Evolutionary conservation across 371 early-diverging fungal genomes (phyloP).

Genomic region (Funneliformis caledonium): DNA sequence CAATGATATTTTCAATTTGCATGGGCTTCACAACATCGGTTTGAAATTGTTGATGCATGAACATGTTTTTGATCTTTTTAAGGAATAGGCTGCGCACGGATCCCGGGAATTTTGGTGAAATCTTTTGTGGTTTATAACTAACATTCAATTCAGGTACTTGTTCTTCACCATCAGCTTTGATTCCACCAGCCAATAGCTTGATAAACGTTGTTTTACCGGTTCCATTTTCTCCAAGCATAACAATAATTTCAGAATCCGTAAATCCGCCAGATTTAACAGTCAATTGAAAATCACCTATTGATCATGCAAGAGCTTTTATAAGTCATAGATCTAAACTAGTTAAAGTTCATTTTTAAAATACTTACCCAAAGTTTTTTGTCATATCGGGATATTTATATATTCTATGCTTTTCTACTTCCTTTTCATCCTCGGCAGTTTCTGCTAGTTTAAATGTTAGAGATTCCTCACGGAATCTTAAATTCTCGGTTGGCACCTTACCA

Average conservation of each 20-base stretch:
- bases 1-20: conserved; percentile 92
- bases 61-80: conserved; percentile 90
- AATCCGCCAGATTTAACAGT: conserved; percentile 88
- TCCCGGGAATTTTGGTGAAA: conserved; percentile 94
- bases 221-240: conserved; percentile 99
- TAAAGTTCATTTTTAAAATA: conserved; percentile 38
- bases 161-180: conserved; percentile 84
- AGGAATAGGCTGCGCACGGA: conserved; percentile 97
- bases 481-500: conserved; percentile 99
- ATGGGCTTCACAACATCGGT: conserved; percentile 98
- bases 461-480: conserved; percentile 99
- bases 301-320: background rate
- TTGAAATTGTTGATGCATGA: conserved; percentile 96
- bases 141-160: conserved; percentile 88
- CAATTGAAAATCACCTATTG: conserved; percentile 84
- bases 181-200: conserved; percentile 90
- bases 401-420: conserved; percentile 62
- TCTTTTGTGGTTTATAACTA: conserved; percentile 99
- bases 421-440: conserved; percentile 82
- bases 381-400: conserved; percentile 89
- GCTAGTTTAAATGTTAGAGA: conserved; percentile 95
- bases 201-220: conserved; percentile 99
- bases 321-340: background rate
- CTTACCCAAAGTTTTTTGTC: conserved; percentile 67
- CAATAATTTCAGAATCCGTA: conserved; percentile 98